Percentiles rank a stretch among this genome's conserved stretches.
phyloP scores from a whole-genome alignment of 257 asterid genomes.

The Coffea canephora region DNA sequence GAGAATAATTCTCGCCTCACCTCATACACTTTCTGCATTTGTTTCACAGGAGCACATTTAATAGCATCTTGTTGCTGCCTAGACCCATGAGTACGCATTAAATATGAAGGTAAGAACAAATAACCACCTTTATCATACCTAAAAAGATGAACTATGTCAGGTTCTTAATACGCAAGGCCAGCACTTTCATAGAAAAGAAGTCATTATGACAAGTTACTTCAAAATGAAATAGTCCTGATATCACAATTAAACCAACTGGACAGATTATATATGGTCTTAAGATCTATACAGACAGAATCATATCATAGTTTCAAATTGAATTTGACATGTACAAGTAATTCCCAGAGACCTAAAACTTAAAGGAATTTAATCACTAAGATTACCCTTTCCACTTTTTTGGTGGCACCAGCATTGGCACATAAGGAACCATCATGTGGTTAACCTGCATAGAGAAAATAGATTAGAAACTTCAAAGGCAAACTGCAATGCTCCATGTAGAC shows the following conservation, averaged over 20 bases:
- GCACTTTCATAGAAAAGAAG: conserved; percentile 5
- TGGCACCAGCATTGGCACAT: conserved; percentile 97
- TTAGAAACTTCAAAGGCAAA: conserved; percentile 1
- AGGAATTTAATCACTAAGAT: not conserved
- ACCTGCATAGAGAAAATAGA: conserved; percentile 49
- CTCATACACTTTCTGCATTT: conserved; percentile 88
- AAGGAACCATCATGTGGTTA: conserved; percentile 74
- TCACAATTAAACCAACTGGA: not conserved
- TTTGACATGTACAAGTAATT: conserved; percentile 1
- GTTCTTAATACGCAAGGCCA: not conserved
- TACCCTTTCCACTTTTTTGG: conserved; percentile 98
- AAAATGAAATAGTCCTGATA: not conserved
- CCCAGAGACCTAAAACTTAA: not conserved
- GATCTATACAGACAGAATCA: not conserved
- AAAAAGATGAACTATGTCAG: conserved; percentile 23
- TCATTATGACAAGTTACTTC: not conserved
- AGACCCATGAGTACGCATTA: conserved; percentile 96
- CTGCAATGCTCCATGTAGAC: not conserved
- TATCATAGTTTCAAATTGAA: not conserved
- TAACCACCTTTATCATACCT: conserved; percentile 97
- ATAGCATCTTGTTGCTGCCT: conserved; percentile 75
- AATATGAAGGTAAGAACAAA: conserved; percentile 84
- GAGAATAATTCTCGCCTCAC: conserved; percentile 39
- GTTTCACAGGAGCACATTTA: conserved; percentile 56
- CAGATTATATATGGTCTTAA: not conserved